These are phyloP conservation scores for Apodospora peruviana DNA, from an alignment of 495 filamentous ascomycete species.

Conservation along the genomic window DNA sequence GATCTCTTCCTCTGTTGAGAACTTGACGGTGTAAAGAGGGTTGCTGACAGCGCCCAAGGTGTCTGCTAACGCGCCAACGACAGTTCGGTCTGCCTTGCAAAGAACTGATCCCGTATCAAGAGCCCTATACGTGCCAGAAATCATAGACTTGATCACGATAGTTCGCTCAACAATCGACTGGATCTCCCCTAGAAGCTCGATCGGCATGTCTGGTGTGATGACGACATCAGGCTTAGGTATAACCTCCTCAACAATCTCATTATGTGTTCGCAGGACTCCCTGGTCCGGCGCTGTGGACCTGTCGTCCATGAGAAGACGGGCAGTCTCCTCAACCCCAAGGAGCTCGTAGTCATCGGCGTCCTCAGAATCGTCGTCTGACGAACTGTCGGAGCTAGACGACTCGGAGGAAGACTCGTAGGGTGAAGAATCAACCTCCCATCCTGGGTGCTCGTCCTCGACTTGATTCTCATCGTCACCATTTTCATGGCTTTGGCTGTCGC, in stretches of 20 bases:
- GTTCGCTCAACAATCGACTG: slow-evolving; percentile 69
- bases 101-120: slow-evolving; percentile 78
- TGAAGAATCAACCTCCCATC: slow-evolving; percentile 62
- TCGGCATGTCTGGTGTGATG: slow-evolving; percentile 68
- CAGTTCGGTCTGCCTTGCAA: slow-evolving; percentile 65
- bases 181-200: slow-evolving; percentile 66
- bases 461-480: slow-evolving; percentile 12
- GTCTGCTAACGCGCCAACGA: slow-evolving; percentile 76
- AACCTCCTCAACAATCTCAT: slow-evolving; percentile 64
- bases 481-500: slow-evolving; percentile 3
- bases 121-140: slow-evolving; percentile 73
- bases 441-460: slow-evolving; percentile 30
- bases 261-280: slow-evolving; percentile 59
- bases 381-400: slow-evolving; percentile 45
- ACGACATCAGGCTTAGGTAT: slow-evolving; percentile 67
- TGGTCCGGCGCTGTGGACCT: slow-evolving; percentile 49
- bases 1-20: slow-evolving; percentile 60
- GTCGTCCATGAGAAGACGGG: slow-evolving; percentile 78
- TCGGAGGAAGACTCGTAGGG: slow-evolving; percentile 45
- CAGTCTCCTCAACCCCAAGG: slow-evolving; percentile 71
- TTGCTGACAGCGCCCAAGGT: slow-evolving; percentile 75
- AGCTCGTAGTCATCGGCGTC: slow-evolving; percentile 42
- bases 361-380: slow-evolving; percentile 58
- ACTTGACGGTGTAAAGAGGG: slow-evolving; percentile 75
- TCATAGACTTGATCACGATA: slow-evolving; percentile 72